Base-by-base conservation (phyloP, 768 basidiomycete species). In the Leucocoprinus birnbaumii region DNA sequence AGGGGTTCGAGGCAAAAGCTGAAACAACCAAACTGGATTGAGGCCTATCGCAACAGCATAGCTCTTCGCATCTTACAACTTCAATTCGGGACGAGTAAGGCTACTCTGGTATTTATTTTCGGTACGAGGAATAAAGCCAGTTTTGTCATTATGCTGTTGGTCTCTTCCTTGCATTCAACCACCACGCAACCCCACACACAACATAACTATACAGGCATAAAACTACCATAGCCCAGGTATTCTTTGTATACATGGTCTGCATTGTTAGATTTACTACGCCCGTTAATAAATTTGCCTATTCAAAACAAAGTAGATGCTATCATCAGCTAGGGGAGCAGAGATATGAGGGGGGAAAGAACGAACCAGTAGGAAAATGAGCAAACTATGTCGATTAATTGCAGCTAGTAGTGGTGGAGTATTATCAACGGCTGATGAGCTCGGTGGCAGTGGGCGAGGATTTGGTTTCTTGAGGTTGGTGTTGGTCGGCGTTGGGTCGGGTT, bases 211-310 rank as follows among this genome's bases (percentile, higher is more conserved):
- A 98, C 4, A 63, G 63, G 3, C 70, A 59, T 9, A 98, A 68
- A 37, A 94, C 78, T 4, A 71, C 53, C 75, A 95, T 76, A 5
- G 91, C 86, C 34, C 70, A 61, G 34, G 56, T 43, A 53, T 86
- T 73, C 1, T 78, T 71, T 22, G 78, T 76, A 62, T 94, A 91
- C 85, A 98, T 94, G 8, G 94, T 98, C 59, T 71, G 69, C 56
- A 95, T 76, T 0, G 80, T 75, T 34, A 98, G 61, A 65, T 98
- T 99, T 58, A 95, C 74, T 11, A 91, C 59, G 0, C 96, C 96
- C 0, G 96, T 99, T 27, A 80, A 67, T 0, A 96, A 71, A 66
- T 98, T 98, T 0, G 94, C 91, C 94, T 96, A 56, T 2, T 24
- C 35, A 45, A 40, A 14, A 44, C 42, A 7, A 55, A 26, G 13